phyloP scores from a whole-genome alignment of 2,329 filamentous ascomycete species.

The Lojkania enalia region DNA sequence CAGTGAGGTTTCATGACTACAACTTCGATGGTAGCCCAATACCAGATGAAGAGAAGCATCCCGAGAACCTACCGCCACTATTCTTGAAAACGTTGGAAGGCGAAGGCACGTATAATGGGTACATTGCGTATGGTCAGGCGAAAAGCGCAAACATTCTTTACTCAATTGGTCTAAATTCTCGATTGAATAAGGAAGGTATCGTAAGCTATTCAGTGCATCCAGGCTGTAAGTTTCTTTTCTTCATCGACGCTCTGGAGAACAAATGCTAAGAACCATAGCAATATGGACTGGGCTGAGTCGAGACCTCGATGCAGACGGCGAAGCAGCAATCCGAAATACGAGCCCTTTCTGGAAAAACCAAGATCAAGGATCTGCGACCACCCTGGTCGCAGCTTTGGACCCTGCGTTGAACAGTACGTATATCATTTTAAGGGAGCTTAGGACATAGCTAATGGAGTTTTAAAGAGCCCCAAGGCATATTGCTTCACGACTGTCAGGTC shows the following conservation, averaged over 20 bases:
- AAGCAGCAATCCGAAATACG: conserved; percentile 29
- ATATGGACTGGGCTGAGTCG: conserved; percentile 35
- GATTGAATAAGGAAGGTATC: conserved; percentile 25
- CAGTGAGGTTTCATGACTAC: conserved; percentile 50
- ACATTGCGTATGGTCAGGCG: conserved; percentile 37
- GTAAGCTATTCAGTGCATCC: conserved; percentile 38
- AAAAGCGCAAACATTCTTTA: conserved; percentile 39
- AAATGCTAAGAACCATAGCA: conserved; percentile 16
- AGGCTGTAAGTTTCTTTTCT: conserved; percentile 29
- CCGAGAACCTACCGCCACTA: conserved; percentile 16
- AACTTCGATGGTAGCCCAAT: conserved; percentile 42
- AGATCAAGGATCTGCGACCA: conserved; percentile 37
- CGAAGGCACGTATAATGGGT: conserved; percentile 19
- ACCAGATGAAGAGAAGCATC: conserved; percentile 29
- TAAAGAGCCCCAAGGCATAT: conserved; percentile 25
- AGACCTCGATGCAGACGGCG: conserved; percentile 31
- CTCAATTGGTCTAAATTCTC: conserved; percentile 27
- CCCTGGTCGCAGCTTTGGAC: conserved; percentile 37
- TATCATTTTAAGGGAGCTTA: too few species aligned
- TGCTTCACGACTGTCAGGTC: conserved; percentile 35
- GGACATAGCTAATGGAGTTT: conserved; percentile 1
- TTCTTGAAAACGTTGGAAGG: conserved; percentile 17
- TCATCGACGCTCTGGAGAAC: too few species aligned
- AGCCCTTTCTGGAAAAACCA: conserved; percentile 38
- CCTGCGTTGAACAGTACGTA: conserved; percentile 29